These are phyloP conservation scores for Pachyrhizus erosus DNA, from an alignment of 306 rosid species.

Conservation along the genomic window DNA sequence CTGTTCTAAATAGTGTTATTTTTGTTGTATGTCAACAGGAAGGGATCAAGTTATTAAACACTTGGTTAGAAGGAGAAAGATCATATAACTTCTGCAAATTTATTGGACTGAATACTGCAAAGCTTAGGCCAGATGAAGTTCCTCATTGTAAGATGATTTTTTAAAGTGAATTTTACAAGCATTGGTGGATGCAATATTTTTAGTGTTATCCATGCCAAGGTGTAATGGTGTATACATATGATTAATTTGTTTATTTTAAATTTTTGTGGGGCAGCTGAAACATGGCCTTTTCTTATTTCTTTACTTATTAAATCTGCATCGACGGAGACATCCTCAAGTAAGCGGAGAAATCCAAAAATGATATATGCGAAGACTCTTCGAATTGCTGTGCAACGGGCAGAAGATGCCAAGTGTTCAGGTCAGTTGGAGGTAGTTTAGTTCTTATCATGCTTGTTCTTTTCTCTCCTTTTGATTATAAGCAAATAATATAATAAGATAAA, in stretches of 20 bases:
- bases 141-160: slow-evolving; percentile 64
- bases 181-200: slow-evolving; percentile 34
- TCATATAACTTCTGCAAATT: slow-evolving; percentile 72
- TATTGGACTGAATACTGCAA: slow-evolving; percentile 69
- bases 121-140: slow-evolving; percentile 74
- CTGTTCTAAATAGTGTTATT: slow-evolving; percentile 26
- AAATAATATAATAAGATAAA: not conserved
- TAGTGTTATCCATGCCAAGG: slow-evolving; percentile 19
- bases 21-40: slow-evolving; percentile 54
- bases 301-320: slow-evolving; percentile 73
- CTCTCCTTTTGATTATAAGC: not conserved
- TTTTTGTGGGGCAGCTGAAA: slow-evolving; percentile 72
- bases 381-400: slow-evolving; percentile 75
- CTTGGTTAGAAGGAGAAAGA: slow-evolving; percentile 93
- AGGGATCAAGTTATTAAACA: slow-evolving; percentile 81
- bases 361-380: slow-evolving; percentile 85
- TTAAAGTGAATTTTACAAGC: slow-evolving; percentile 16
- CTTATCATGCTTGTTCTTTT: not conserved
- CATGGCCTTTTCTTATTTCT: slow-evolving; percentile 89
- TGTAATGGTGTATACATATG: slow-evolving; percentile 19
- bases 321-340: slow-evolving; percentile 77
- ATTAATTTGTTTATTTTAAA: slow-evolving; percentile 36
- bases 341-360: slow-evolving; percentile 71
- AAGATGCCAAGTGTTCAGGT: slow-evolving; percentile 81
- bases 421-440: slow-evolving; percentile 35